These are phyloP conservation scores for Zygoascus meyerae DNA, from an alignment of 1,139 yeast genomes.

Conservation along the genomic window DNA sequence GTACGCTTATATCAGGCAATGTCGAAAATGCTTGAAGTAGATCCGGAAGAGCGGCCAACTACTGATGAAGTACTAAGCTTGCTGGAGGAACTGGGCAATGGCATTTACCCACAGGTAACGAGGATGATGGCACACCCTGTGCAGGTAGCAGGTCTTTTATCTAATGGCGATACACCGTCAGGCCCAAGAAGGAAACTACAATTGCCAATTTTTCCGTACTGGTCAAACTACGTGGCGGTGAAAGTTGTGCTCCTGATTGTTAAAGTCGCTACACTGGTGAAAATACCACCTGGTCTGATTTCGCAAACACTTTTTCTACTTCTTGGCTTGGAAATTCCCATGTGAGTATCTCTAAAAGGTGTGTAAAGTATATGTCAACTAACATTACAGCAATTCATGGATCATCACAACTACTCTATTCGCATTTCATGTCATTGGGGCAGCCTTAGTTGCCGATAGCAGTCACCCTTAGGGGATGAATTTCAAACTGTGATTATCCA, in stretches of 20 bases:
- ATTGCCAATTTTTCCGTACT: background rate
- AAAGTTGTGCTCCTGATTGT: background rate
- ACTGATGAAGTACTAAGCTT: conserved; percentile 35
- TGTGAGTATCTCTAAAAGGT: conserved; percentile 5
- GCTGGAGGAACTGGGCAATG: too few species aligned
- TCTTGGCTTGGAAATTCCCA: conserved; percentile 7
- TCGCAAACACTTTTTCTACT: background rate
- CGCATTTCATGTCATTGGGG: too few species aligned
- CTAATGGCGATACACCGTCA: conserved; percentile 1
- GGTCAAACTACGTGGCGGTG: background rate
- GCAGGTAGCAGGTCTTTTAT: background rate
- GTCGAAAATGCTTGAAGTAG: conserved; percentile 32
- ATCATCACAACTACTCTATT: too few species aligned
- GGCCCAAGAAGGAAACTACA: background rate
- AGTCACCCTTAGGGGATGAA: too few species aligned
- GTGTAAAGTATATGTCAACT: background rate
- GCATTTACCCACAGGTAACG: too few species aligned
- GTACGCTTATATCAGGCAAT: conserved; percentile 38
- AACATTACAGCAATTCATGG: too few species aligned
- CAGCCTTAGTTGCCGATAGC: too few species aligned
- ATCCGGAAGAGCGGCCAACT: conserved; percentile 41
- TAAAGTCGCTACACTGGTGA: background rate
- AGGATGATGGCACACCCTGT: too few species aligned
- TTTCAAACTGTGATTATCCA: too few species aligned
- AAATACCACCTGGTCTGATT: background rate